Evolutionary conservation across 106 monocot genomes (phyloP).

Genomic region (Dioscorea zingiberensis): DNA sequence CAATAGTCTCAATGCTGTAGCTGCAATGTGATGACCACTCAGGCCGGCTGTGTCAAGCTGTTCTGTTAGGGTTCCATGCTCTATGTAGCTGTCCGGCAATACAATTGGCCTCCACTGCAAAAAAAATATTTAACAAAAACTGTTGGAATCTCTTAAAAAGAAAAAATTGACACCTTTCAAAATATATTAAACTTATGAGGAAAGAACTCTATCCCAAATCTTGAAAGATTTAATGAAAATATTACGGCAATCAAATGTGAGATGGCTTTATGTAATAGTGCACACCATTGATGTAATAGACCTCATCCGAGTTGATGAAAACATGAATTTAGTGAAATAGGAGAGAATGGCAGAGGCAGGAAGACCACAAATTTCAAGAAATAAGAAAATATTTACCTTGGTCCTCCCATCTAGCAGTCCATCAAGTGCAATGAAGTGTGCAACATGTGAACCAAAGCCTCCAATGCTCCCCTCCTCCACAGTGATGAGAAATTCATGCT

Average conservation of each 20-base stretch:
- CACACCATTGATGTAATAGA: neutral
- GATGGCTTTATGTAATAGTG: neutral
- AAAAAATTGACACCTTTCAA: no score
- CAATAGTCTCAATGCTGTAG: slow-evolving; percentile 51
- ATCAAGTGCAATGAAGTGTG: slow-evolving; percentile 73
- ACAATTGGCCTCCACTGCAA: slow-evolving; percentile 66
- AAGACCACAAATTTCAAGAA: no score
- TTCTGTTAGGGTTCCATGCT: slow-evolving; percentile 46
- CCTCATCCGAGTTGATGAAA: neutral
- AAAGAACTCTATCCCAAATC: neutral
- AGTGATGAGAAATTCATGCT: slow-evolving; percentile 62
- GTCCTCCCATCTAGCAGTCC: slow-evolving; percentile 59
- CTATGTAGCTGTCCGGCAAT: slow-evolving; percentile 61
- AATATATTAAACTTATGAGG: neutral
- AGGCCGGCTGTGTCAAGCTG: slow-evolving; percentile 70
- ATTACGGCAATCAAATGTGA: neutral
- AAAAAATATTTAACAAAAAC: neutral
- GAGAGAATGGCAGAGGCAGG: no score
- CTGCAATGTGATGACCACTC: slow-evolving; percentile 70
- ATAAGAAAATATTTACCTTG: slow-evolving; percentile 31
- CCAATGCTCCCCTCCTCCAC: slow-evolving; percentile 83
- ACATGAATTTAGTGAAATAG: neutral
- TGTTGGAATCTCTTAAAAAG: no score
- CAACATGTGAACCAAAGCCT: slow-evolving; percentile 79
- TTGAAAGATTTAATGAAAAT: neutral